Conservation (phyloP, 1,284 basidiomycete genomes). For the Hymenochaete sp. region DNA sequence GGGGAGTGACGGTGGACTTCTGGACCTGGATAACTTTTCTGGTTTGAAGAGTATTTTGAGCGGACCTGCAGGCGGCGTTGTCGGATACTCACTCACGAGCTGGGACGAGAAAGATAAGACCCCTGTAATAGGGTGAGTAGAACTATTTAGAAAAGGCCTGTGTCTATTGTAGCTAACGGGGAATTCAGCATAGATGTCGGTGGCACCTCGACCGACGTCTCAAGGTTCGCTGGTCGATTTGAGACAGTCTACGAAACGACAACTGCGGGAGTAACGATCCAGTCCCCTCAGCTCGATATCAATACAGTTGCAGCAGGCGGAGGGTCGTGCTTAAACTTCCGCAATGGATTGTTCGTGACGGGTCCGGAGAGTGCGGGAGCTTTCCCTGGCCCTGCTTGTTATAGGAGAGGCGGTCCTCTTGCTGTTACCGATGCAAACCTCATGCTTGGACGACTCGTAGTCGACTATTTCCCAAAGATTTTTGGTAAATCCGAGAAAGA, state of each 20-base stretch:
- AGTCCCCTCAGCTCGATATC: slow-evolving; percentile 82
- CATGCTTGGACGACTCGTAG: slow-evolving; percentile 74
- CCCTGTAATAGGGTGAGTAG: slow-evolving; percentile 65
- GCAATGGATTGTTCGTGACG: slow-evolving; percentile 75
- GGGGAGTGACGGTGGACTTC: slow-evolving; percentile 82
- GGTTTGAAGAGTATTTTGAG: slow-evolving; percentile 85
- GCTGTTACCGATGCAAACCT: slow-evolving; percentile 86
- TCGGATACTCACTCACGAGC: slow-evolving; percentile 78
- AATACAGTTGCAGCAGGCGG: slow-evolving; percentile 87
- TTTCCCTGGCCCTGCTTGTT: slow-evolving; percentile 78
- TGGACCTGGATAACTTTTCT: slow-evolving; percentile 78
- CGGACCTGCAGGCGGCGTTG: slow-evolving; percentile 84
- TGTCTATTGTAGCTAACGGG: slow-evolving; percentile 8
- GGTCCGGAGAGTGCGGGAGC: slow-evolving; percentile 82
- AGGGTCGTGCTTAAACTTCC: slow-evolving; percentile 74
- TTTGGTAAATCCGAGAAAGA: slow-evolving; percentile 84
- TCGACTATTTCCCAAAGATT: slow-evolving; percentile 79
- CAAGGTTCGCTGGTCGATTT: slow-evolving; percentile 77
- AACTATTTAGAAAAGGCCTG: no score
- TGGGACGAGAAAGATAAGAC: slow-evolving; percentile 61
- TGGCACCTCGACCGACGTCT: slow-evolving; percentile 88
- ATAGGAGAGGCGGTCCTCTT: slow-evolving; percentile 77
- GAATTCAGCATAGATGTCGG: slow-evolving; percentile 61
- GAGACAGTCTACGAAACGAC: slow-evolving; percentile 88
- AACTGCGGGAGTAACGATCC: slow-evolving; percentile 84